phyloP scores from a whole-genome alignment of 495 filamentous ascomycete genomes.

The Hypomontagnella monticulosa region DNA sequence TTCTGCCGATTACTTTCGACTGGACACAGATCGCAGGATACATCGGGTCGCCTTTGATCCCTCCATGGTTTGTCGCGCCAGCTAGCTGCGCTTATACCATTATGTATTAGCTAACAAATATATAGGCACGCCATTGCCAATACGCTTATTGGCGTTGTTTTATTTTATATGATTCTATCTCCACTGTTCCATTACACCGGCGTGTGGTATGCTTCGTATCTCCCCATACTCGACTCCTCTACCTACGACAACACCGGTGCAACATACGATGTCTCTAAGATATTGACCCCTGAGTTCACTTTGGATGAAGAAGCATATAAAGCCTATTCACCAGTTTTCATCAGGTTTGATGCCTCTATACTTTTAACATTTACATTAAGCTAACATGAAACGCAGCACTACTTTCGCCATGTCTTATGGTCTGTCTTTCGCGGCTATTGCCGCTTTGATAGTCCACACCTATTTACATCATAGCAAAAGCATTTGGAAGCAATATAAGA shows the following conservation, averaged over 20 bases:
- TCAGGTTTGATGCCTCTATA: slow-evolving; percentile 53
- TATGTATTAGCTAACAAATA: slow-evolving; percentile 5
- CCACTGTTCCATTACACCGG: slow-evolving; percentile 70
- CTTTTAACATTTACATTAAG: neutral
- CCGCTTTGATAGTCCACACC: slow-evolving; percentile 71
- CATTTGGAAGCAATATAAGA: slow-evolving; percentile 66
- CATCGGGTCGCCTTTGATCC: slow-evolving; percentile 65
- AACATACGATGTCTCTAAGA: slow-evolving; percentile 63
- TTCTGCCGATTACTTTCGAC: slow-evolving; percentile 71
- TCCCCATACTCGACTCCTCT: slow-evolving; percentile 67
- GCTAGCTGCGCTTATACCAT: neutral
- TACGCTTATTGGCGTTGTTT: slow-evolving; percentile 67
- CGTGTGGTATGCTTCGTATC: slow-evolving; percentile 68
- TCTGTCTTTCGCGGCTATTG: slow-evolving; percentile 75
- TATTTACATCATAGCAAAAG: slow-evolving; percentile 71
- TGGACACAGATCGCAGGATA: slow-evolving; percentile 72
- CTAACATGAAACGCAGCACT: slow-evolving; percentile 52
- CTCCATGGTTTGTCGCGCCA: slow-evolving; percentile 59
- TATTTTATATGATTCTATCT: slow-evolving; percentile 60
- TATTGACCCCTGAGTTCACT: slow-evolving; percentile 61
- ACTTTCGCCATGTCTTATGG: slow-evolving; percentile 73
- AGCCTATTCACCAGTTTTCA: slow-evolving; percentile 69
- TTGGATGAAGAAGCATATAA: slow-evolving; percentile 65
- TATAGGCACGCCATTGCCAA: slow-evolving; percentile 65
- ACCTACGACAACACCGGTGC: slow-evolving; percentile 71